Evolutionary conservation across 2,329 filamentous ascomycete species (phyloP).

Genomic region (Sphaerulina populicola): DNA sequence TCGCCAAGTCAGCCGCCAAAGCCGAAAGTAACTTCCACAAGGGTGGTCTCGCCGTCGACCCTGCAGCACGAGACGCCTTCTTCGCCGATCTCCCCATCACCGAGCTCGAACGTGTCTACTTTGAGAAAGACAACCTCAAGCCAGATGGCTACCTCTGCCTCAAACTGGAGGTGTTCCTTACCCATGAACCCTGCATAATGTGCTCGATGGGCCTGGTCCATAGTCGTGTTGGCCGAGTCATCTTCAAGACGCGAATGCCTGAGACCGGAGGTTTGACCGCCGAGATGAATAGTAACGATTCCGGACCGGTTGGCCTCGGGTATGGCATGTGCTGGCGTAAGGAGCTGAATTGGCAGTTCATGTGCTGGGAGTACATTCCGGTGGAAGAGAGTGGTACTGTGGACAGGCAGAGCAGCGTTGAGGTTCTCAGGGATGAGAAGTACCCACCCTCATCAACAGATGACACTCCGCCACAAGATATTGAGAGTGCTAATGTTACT

Average conservation of each 20-base stretch:
- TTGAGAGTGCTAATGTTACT: slow-evolving; percentile 27
- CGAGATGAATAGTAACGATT: slow-evolving; percentile 44
- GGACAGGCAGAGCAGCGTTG: slow-evolving; percentile 17
- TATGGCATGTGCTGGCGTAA: slow-evolving; percentile 59
- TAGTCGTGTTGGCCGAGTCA: slow-evolving; percentile 77
- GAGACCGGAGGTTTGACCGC: slow-evolving; percentile 75
- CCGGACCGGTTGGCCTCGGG: slow-evolving; percentile 35
- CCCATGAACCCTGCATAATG: slow-evolving; percentile 92
- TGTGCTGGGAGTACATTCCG: slow-evolving; percentile 60
- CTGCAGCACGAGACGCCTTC: slow-evolving; percentile 42
- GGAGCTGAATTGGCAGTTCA: slow-evolving; percentile 77
- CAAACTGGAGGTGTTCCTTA: slow-evolving; percentile 84
- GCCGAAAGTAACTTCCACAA: slow-evolving; percentile 28
- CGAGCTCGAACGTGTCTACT: slow-evolving; percentile 56
- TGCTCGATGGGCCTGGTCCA: slow-evolving; percentile 95
- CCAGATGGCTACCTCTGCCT: slow-evolving; percentile 88
- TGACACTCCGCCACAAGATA: slow-evolving; percentile 15
- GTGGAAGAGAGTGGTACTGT: slow-evolving; percentile 20
- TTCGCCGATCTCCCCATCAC: slow-evolving; percentile 63
- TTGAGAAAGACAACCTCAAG: slow-evolving; percentile 55
- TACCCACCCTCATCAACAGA: slow-evolving; percentile 17
- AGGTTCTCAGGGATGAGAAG: slow-evolving; percentile 21
- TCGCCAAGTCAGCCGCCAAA: slow-evolving; percentile 28
- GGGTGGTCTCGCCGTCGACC: slow-evolving; percentile 31
- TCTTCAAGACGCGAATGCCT: slow-evolving; percentile 72